A percentile compares a stretch with the other conserved stretches of the same genome.
These are phyloP conservation scores for Oropetium thomaeum DNA, from an alignment of 176 grass and related monocot genomes.

Conservation along the genomic window DNA sequence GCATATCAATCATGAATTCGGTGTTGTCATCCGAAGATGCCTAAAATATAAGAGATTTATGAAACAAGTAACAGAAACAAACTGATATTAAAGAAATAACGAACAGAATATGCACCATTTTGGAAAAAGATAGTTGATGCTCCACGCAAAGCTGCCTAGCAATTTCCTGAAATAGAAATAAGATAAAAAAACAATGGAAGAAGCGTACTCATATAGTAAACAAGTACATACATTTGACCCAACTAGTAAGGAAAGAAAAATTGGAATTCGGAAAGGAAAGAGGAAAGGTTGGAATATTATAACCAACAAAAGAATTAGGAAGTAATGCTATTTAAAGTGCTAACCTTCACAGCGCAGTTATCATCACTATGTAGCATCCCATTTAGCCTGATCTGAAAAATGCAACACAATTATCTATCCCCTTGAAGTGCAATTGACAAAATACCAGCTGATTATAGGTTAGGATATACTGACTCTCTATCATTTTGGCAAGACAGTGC, in stretches of 20 bases:
- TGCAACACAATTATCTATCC: conserved; percentile 10
- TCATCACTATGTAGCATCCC: conserved; percentile 85
- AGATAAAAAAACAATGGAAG: neutral
- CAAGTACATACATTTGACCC: neutral
- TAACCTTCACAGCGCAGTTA: conserved; percentile 78
- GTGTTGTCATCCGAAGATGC: conserved; percentile 96
- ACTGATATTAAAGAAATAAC: neutral
- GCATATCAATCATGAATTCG: conserved; percentile 86
- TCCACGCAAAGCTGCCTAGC: conserved; percentile 87
- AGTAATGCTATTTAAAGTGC: neutral
- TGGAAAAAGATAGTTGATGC: conserved; percentile 88
- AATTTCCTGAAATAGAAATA: conserved; percentile 72
- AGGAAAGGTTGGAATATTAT: neutral
- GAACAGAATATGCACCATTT: conserved; percentile 59
- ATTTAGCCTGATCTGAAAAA: conserved; percentile 83
- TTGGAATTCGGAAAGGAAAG: neutral
- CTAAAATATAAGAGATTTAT: conserved; percentile 43
- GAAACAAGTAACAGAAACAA: neutral
- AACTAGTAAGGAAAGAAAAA: neutral
- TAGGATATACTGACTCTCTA: neutral
- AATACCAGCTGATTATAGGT: neutral
- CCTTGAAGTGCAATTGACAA: neutral
- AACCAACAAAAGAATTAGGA: neutral
- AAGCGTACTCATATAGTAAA: conserved; percentile 5
- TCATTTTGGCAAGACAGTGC: neutral